phyloP scores from a whole-genome alignment of 192 early-diverging fungal species.

The Coemansia pectinata region DNA sequence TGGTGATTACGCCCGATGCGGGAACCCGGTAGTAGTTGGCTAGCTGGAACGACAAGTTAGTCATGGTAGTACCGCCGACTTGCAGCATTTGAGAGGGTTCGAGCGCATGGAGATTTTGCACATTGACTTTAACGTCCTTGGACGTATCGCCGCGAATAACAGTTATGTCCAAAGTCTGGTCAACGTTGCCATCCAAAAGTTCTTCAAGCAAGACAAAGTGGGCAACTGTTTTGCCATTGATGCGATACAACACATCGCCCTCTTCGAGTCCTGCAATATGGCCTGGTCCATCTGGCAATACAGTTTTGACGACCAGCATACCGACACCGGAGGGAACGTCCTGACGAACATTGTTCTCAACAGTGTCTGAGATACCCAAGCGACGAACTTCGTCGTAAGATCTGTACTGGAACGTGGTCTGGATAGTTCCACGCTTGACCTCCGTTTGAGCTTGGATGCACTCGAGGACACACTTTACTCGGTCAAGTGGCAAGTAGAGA shows the following conservation, averaged over 20 bases:
- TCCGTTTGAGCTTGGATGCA: slow-evolving; percentile 57
- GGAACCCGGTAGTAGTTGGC: slow-evolving; percentile 71
- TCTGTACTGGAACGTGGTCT: slow-evolving; percentile 68
- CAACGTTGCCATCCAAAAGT: slow-evolving; percentile 66
- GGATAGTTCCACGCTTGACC: slow-evolving; percentile 76
- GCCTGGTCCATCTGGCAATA: slow-evolving; percentile 73
- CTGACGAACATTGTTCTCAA: slow-evolving; percentile 64
- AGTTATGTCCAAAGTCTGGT: slow-evolving; percentile 52
- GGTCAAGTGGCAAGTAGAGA: slow-evolving; percentile 77
- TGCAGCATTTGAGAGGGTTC: slow-evolving; percentile 85
- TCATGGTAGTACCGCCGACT: slow-evolving; percentile 79
- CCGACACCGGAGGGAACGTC: slow-evolving; percentile 68
- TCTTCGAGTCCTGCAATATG: slow-evolving; percentile 57
- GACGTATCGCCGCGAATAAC: slow-evolving; percentile 61
- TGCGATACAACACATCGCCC: slow-evolving; percentile 72
- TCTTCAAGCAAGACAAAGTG: slow-evolving; percentile 71
- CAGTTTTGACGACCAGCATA: slow-evolving; percentile 64
- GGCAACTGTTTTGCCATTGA: slow-evolving; percentile 65
- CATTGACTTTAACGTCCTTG: slow-evolving; percentile 49
- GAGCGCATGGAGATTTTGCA: slow-evolving; percentile 73
- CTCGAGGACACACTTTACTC: slow-evolving; percentile 66
- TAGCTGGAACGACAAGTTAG: slow-evolving; percentile 77
- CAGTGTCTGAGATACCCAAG: slow-evolving; percentile 65
- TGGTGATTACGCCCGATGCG: slow-evolving; percentile 71
- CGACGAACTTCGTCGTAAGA: slow-evolving; percentile 74